These are phyloP conservation scores for Peniophora sp. DNA, from an alignment of 1,284 basidiomycete genomes.

Conservation along the genomic window DNA sequence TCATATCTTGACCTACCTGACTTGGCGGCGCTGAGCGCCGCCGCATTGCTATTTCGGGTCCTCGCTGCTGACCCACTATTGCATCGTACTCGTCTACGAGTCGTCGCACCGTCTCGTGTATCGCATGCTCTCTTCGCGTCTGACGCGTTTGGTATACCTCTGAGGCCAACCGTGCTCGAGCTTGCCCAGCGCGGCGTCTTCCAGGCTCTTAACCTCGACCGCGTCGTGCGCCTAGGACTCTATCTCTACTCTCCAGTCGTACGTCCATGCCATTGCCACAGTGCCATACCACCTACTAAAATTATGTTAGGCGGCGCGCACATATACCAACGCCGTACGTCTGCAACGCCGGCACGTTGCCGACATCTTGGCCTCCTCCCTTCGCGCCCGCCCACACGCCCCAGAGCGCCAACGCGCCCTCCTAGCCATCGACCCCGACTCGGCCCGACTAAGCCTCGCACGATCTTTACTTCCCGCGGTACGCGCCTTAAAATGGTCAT, in stretches of 20 bases:
- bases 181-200: constrained; percentile 61
- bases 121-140: constrained; percentile 54
- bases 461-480: constrained; percentile 48
- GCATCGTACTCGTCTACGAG: constrained; percentile 47
- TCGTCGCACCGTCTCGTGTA: constrained; percentile 59
- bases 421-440: constrained; percentile 37
- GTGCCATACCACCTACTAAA: not conserved
- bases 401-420: constrained; percentile 37
- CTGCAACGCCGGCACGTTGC: constrained; percentile 42
- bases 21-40: constrained; percentile 40
- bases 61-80: constrained; percentile 54
- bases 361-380: constrained; percentile 36
- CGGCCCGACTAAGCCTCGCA: constrained; percentile 36
- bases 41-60: constrained; percentile 34
- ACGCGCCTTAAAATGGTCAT: constrained; percentile 48
- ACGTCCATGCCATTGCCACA: constrained; percentile 15
- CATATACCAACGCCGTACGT: constrained; percentile 46
- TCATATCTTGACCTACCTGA: constrained; percentile 68
- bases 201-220: constrained; percentile 55
- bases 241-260: constrained; percentile 59
- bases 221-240: constrained; percentile 51
- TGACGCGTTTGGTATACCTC: constrained; percentile 39
- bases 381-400: constrained; percentile 29
- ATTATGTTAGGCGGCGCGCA: constrained; percentile 41
- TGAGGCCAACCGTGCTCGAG: constrained; percentile 58